Percentiles rank a stretch among this genome's conserved stretches.
Evolutionary conservation across 306 rosid species (phyloP).

Genomic region (Castanea sativa): DNA sequence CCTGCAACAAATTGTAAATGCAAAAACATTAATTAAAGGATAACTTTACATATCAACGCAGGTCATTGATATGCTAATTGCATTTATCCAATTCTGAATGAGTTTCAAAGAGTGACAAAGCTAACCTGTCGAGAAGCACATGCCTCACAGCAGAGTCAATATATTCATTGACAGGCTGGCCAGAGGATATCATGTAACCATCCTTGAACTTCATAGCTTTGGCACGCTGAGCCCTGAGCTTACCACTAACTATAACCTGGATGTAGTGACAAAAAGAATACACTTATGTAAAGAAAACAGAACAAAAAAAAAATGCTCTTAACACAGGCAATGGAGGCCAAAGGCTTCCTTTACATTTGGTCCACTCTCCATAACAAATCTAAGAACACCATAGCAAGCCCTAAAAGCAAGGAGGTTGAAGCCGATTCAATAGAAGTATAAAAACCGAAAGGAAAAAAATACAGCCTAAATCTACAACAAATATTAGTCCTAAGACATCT

Average conservation of each 20-base stretch:
- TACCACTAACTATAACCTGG: slow-evolving; percentile 52
- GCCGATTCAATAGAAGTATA: background rate
- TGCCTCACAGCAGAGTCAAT: slow-evolving; percentile 46
- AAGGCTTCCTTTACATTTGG: slow-evolving; percentile 30
- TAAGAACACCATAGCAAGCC: slow-evolving; percentile 81
- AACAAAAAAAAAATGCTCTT: background rate
- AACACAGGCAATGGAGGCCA: background rate
- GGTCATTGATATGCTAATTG: background rate
- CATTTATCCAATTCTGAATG: background rate
- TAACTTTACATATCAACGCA: background rate
- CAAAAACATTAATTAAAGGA: background rate
- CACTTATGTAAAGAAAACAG: background rate
- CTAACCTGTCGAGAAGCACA: slow-evolving; percentile 53
- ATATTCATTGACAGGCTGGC: slow-evolving; percentile 48
- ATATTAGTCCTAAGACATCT: background rate
- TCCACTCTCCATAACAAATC: slow-evolving; percentile 83
- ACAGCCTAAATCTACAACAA: background rate
- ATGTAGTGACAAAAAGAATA: background rate
- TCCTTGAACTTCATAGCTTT: slow-evolving; percentile 60
- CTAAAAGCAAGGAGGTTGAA: slow-evolving; percentile 29
- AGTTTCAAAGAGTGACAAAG: background rate
- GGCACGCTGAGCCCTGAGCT: slow-evolving; percentile 56
- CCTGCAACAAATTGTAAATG: slow-evolving; percentile 21
- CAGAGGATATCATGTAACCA: slow-evolving; percentile 46
- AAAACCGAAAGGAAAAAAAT: background rate